Percentiles rank a stretch among this genome's conserved stretches.
phyloP scores from a whole-genome alignment of 2,329 filamentous ascomycete genomes.

The Xylaria multiplex region DNA sequence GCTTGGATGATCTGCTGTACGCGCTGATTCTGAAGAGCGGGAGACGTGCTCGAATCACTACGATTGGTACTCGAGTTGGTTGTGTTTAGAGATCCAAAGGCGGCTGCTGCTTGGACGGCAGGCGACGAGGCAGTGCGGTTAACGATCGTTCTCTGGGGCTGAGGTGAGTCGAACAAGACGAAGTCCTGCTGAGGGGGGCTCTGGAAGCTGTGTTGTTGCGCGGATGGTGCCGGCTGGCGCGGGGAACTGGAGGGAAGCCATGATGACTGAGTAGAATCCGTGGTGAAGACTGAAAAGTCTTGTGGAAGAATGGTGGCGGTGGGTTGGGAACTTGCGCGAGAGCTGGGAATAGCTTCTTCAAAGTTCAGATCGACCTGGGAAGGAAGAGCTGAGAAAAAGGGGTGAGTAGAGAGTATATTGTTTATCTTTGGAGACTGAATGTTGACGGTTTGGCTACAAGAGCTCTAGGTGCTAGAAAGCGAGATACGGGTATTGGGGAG shows the following conservation, averaged over 20 bases:
- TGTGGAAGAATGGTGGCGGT: constrained; percentile 70
- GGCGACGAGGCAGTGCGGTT: constrained; percentile 56
- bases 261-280: constrained; percentile 80
- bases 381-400: constrained; percentile 62
- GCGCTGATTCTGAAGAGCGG: constrained; percentile 66
- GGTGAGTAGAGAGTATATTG: constrained; percentile 59
- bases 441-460: constrained; percentile 58
- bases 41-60: constrained; percentile 59
- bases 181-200: constrained; percentile 76
- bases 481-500: constrained; percentile 48
- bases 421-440: constrained; percentile 61
- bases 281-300: constrained; percentile 82
- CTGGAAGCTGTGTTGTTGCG: constrained; percentile 65
- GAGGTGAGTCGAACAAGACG: constrained; percentile 72
- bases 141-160: constrained; percentile 56
- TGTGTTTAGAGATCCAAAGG: constrained; percentile 52
- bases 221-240: constrained; percentile 71
- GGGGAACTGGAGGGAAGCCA: constrained; percentile 78
- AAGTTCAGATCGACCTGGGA: constrained; percentile 74
- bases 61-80: constrained; percentile 44
- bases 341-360: constrained; percentile 67
- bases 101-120: constrained; percentile 56
- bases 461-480: constrained; percentile 49
- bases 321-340: constrained; percentile 66
- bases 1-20: constrained; percentile 68